These are phyloP conservation scores for Cucurbita ficifolia DNA, from an alignment of 306 rosid genomes.

Conservation along the genomic window DNA sequence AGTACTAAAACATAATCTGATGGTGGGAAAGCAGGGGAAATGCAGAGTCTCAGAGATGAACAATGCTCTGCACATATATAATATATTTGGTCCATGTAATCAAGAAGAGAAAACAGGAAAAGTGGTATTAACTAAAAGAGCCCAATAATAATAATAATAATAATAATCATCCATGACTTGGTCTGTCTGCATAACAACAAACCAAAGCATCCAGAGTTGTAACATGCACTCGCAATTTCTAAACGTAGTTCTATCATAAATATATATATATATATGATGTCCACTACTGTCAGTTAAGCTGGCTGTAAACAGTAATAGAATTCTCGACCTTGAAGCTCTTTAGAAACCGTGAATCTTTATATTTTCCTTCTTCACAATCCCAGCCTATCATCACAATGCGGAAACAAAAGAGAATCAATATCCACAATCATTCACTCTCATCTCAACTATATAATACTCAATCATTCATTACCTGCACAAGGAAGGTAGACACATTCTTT, in stretches of 20 bases:
- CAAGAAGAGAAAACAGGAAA: background rate
- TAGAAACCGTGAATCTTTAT: conserved; percentile 37
- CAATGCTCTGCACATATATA: background rate
- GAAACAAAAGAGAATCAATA: background rate
- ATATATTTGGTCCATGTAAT: too few relatives aligned
- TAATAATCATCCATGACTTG: background rate
- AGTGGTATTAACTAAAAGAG: background rate
- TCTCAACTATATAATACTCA: background rate
- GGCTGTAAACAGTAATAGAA: background rate
- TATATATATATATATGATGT: background rate
- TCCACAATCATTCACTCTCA: background rate
- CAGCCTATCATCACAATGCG: conserved; percentile 14
- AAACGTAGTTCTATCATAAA: background rate
- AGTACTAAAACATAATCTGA: background rate
- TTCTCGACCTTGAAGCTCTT: background rate
- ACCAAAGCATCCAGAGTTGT: background rate
- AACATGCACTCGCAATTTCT: background rate
- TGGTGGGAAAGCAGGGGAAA: background rate
- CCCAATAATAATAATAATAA: background rate
- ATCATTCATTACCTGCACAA: conserved; percentile 22
- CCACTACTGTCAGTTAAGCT: background rate
- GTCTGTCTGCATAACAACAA: conserved; percentile 5
- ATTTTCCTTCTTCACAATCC: conserved; percentile 36
- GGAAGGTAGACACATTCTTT: conserved; percentile 36
- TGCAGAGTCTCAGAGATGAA: background rate